These are phyloP conservation scores for Castanopsis chinensis DNA, from an alignment of 306 rosid species.

Conservation along the genomic window DNA sequence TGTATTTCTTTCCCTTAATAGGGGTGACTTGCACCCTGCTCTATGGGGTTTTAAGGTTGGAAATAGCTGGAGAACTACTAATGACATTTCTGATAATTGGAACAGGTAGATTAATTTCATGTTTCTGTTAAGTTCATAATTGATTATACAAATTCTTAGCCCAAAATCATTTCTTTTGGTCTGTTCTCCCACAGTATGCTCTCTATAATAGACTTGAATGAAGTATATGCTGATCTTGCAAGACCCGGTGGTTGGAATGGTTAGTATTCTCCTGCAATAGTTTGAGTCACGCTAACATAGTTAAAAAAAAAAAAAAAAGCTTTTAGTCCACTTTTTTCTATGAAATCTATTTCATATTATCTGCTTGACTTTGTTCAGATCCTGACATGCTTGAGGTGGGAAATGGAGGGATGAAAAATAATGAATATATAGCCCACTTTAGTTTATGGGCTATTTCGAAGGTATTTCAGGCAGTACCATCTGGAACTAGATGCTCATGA, in stretches of 20 bases:
- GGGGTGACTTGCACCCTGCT: constrained; percentile 99
- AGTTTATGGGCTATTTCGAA: constrained; percentile 96
- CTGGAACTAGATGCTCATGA: constrained; percentile 4
- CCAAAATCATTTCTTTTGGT: background rate
- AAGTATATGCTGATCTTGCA: constrained; percentile 71
- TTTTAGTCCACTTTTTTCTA: background rate
- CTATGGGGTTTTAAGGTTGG: constrained; percentile 81
- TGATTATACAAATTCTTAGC: background rate
- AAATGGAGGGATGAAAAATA: constrained; percentile 88
- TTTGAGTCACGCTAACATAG: background rate
- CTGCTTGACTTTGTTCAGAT: constrained; percentile 45
- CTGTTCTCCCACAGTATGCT: constrained; percentile 60
- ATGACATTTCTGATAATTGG: constrained; percentile 81
- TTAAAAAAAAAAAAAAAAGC: background rate
- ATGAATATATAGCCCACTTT: constrained; percentile 86
- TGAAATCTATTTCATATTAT: background rate
- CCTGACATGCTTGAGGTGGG: constrained; percentile 99
- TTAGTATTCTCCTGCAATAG: constrained; percentile 20
- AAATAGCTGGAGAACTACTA: constrained; percentile 97
- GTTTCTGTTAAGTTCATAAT: background rate
- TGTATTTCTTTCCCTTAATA: constrained; percentile 6
- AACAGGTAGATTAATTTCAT: constrained; percentile 50
- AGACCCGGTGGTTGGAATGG: constrained; percentile 99
- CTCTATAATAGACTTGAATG: constrained; percentile 80
- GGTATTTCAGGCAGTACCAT: constrained; percentile 33